Percentiles rank a stretch among this genome's conserved stretches.
Evolutionary conservation across 768 basidiomycete species (phyloP).

Genomic region (Rubroboletus satanas): DNA sequence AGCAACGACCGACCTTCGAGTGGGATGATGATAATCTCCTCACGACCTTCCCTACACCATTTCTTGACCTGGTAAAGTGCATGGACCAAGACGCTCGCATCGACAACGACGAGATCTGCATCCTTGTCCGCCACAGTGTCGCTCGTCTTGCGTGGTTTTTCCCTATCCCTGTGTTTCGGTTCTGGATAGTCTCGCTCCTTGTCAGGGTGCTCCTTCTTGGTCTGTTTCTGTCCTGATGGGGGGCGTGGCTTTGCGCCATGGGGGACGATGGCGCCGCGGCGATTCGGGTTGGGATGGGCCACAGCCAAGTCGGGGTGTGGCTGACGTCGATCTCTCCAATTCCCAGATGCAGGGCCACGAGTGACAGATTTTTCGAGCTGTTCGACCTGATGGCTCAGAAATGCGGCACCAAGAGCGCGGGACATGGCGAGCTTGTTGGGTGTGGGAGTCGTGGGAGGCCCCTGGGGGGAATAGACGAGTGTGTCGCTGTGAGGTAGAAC

Average conservation of each 20-base stretch:
- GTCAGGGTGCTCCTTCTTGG: conserved; percentile 23
- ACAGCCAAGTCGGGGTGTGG: conserved; percentile 14
- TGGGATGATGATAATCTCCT: conserved; percentile 79
- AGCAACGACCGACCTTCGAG: conserved; percentile 68
- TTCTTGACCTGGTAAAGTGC: conserved; percentile 75
- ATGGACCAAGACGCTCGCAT: conserved; percentile 79
- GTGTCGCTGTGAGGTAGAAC: not conserved
- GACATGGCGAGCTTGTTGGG: conserved; percentile 77
- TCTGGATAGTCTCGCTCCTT: conserved; percentile 22
- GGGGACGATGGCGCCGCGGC: conserved; percentile 10
- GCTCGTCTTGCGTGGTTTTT: conserved; percentile 21
- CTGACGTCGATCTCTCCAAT: conserved; percentile 56
- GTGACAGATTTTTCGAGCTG: conserved; percentile 77
- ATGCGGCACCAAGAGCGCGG: conserved; percentile 80
- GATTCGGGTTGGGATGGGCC: conserved; percentile 15
- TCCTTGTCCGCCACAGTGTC: conserved; percentile 46
- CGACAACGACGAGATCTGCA: conserved; percentile 72
- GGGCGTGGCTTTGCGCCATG: conserved; percentile 25
- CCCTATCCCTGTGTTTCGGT: conserved; percentile 14
- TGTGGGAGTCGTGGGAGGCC: conserved; percentile 25
- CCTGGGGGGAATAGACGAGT: conserved; percentile 6
- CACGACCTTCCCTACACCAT: conserved; percentile 73
- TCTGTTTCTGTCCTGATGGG: conserved; percentile 14
- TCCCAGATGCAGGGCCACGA: conserved; percentile 48
- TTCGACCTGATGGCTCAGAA: conserved; percentile 83